These are phyloP conservation scores for Lachancea nothofagi DNA, from an alignment of 805 yeast species.

Conservation along the genomic window DNA sequence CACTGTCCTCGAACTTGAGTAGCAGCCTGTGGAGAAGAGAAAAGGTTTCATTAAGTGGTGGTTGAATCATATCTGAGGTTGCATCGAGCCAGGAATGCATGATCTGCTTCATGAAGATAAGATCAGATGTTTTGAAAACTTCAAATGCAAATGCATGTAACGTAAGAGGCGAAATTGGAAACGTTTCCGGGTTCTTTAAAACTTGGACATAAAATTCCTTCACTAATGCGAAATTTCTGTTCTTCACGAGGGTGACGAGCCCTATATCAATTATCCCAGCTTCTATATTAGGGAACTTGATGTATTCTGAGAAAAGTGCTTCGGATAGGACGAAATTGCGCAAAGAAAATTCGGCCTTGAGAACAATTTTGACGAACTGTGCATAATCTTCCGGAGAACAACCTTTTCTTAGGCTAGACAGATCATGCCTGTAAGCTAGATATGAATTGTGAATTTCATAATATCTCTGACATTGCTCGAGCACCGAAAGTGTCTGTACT, in stretches of 20 bases:
- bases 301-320: constrained; percentile 25
- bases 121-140: constrained; percentile 17
- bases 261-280: constrained; percentile 23
- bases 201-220: constrained; percentile 30
- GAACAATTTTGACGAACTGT: constrained; percentile 15
- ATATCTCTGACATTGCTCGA: constrained; percentile 1
- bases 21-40: constrained; percentile 22
- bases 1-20: constrained; percentile 11
- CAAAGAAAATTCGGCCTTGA: constrained; percentile 18
- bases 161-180: constrained; percentile 20
- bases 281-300: constrained; percentile 20
- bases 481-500: constrained; percentile 4
- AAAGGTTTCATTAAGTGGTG: constrained; percentile 14
- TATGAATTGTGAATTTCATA: constrained; percentile 24
- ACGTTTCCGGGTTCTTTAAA: constrained; percentile 27
- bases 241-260: constrained; percentile 24
- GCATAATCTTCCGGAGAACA: constrained; percentile 4
- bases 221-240: constrained; percentile 26
- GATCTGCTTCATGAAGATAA: constrained; percentile 18
- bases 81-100: constrained; percentile 24
- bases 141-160: constrained; percentile 19
- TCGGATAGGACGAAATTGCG: constrained; percentile 23
- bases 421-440: constrained; percentile 10
- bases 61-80: constrained; percentile 5
- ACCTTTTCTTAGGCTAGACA: constrained; percentile 8